Conservation (phyloP, 345 rosid species). For the Hevea brasiliensis region DNA sequence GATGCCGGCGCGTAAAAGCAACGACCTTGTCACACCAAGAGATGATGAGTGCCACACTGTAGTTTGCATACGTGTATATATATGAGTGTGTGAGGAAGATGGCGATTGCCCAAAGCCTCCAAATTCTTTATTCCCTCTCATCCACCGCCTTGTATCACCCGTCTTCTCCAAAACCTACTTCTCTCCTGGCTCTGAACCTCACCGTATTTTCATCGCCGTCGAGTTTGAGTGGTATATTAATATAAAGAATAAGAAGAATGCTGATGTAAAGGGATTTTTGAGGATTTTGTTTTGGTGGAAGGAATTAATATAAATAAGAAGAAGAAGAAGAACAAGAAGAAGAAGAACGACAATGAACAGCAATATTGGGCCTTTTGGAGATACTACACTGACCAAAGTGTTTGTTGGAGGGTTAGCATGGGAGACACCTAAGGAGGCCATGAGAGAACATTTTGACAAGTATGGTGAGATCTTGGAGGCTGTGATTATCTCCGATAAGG, state of each 20-base stretch:
- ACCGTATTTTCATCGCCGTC: too few relatives aligned
- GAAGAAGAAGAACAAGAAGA: neutral
- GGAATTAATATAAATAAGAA: too few relatives aligned
- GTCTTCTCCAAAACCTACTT: constrained; percentile 3
- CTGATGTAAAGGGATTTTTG: too few relatives aligned
- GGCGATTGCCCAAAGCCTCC: constrained; percentile 27
- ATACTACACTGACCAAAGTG: constrained; percentile 91
- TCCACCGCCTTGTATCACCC: constrained; percentile 26
- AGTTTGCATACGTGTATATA: too few relatives aligned
- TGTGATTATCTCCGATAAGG: constrained; percentile 84
- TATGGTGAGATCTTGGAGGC: constrained; percentile 93
- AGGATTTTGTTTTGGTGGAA: too few relatives aligned
- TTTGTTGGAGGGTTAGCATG: constrained; percentile 97
- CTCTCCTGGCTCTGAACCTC: neutral
- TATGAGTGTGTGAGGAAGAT: constrained; percentile 37
- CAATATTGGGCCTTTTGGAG: constrained; percentile 65
- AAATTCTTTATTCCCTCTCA: constrained; percentile 10
- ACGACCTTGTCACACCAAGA: too few relatives aligned
- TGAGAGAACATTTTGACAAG: constrained; percentile 81
- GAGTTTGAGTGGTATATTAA: too few relatives aligned
- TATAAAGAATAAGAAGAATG: too few relatives aligned
- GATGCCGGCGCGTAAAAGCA: neutral
- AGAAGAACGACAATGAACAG: constrained; percentile 53
- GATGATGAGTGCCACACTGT: too few relatives aligned
- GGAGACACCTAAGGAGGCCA: constrained; percentile 86